A percentile compares a stretch with the other conserved stretches of the same genome.
phyloP scores from a whole-genome alignment of 108 stramenopile species.

The Cyclotella choctawhatcheeana region DNA sequence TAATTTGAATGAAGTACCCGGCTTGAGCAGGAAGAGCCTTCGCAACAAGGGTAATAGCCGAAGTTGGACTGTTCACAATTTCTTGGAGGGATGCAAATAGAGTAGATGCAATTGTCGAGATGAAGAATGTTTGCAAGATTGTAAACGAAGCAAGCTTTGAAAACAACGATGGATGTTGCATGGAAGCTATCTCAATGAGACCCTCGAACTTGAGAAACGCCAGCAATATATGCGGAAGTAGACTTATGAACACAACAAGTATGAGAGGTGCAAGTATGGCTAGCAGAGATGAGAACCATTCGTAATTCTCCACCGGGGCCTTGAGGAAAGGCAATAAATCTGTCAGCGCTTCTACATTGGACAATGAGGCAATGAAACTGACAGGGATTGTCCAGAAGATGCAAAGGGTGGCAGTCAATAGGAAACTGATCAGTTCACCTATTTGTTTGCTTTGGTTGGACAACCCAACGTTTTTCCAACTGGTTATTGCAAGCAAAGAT shows the following conservation, averaged over 20 bases:
- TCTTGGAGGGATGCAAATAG: constrained; percentile 42
- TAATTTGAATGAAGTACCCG: constrained; percentile 63
- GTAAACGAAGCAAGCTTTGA: constrained; percentile 64
- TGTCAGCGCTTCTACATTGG: constrained; percentile 54
- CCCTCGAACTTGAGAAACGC: constrained; percentile 56
- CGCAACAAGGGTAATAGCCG: constrained; percentile 53
- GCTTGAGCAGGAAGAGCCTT: constrained; percentile 58
- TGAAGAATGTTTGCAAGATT: constrained; percentile 80
- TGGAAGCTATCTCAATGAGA: constrained; percentile 51
- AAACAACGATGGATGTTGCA: constrained; percentile 65
- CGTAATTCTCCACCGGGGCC: constrained; percentile 36
- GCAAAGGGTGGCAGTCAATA: constrained; percentile 51
- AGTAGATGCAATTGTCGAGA: constrained; percentile 64
- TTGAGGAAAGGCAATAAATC: constrained; percentile 46
- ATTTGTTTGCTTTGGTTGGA: constrained; percentile 51
- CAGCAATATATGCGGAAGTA: constrained; percentile 47
- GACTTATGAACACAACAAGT: constrained; percentile 46
- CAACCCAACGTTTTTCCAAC: constrained; percentile 67
- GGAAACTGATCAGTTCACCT: constrained; percentile 55
- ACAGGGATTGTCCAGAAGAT: constrained; percentile 76
- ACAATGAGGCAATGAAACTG: constrained; percentile 57
- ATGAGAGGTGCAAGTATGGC: constrained; percentile 62
- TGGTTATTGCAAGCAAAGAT: background rate
- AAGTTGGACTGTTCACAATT: constrained; percentile 39
- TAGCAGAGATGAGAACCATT: constrained; percentile 53